These are phyloP conservation scores for Hypoxylon sp. DNA, from an alignment of 2,329 filamentous ascomycete genomes.

Conservation along the genomic window DNA sequence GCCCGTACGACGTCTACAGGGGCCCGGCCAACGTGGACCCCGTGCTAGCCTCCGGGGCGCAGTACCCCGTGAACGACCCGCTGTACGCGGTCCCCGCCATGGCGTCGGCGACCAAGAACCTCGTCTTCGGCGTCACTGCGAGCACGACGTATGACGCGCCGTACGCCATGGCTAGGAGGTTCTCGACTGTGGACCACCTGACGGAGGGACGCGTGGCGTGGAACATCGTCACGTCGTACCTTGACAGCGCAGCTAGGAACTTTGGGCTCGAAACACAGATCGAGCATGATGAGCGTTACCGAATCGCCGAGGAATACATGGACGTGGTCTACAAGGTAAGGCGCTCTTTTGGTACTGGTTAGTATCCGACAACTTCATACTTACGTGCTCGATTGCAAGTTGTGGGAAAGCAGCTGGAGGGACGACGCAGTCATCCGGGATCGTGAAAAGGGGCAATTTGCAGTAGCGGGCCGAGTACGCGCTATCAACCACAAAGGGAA, in stretches of 20 bases:
- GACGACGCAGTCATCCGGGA: conserved; percentile 64
- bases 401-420: conserved; percentile 63
- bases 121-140: conserved; percentile 68
- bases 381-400: conserved; percentile 41
- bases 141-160: conserved; percentile 69
- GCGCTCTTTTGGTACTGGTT: background rate
- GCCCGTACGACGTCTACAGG: conserved; percentile 68
- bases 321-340: conserved; percentile 64
- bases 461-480: conserved; percentile 63
- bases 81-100: conserved; percentile 66
- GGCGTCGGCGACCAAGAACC: conserved; percentile 71
- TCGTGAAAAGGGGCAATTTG: conserved; percentile 61
- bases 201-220: conserved; percentile 68
- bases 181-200: conserved; percentile 68
- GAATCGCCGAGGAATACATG: conserved; percentile 68
- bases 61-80: conserved; percentile 71
- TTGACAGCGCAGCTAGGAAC: conserved; percentile 67
- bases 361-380: background rate
- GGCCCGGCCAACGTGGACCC: conserved; percentile 51
- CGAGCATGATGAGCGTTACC: conserved; percentile 67
- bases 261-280: conserved; percentile 64
- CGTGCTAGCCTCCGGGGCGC: conserved; percentile 66
- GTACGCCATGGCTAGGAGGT: conserved; percentile 66
- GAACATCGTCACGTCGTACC: conserved; percentile 64
- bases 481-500: conserved; percentile 67